Evolutionary conservation across 225 moss, liverwort and hornwort genomes (phyloP).

Genomic region (Marchantia paleacea): DNA sequence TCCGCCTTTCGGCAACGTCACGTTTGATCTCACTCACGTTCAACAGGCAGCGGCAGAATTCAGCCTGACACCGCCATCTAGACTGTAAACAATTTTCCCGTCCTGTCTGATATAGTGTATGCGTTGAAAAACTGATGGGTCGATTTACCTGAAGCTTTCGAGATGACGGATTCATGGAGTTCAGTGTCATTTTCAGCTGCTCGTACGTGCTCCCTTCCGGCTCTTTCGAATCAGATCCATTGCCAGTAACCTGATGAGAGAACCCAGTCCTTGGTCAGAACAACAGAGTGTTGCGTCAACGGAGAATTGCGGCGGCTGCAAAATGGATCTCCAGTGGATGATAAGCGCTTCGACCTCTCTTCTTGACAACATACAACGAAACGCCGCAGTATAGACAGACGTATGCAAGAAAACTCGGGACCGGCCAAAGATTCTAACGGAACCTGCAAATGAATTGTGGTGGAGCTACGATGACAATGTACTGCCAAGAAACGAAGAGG

Average conservation of each 20-base stretch:
- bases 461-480: too few relatives aligned
- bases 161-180: conserved; percentile 24
- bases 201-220: conserved; percentile 2
- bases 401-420: too few relatives aligned
- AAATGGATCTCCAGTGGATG: background rate
- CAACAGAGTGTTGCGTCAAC: background rate
- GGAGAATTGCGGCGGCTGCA: background rate
- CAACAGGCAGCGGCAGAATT: background rate
- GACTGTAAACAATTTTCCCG: background rate
- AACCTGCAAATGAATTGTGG: too few relatives aligned
- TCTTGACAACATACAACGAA: too few relatives aligned
- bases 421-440: too few relatives aligned
- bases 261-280: background rate
- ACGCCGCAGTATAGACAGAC: too few relatives aligned
- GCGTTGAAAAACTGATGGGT: background rate
- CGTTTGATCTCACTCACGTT: too few relatives aligned
- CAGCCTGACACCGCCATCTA: background rate
- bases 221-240: background rate
- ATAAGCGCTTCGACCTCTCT: background rate
- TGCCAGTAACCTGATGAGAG: conserved; percentile 5
- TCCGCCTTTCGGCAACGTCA: too few relatives aligned
- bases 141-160: conserved; percentile 38
- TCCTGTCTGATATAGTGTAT: background rate
- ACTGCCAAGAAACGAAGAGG: too few relatives aligned
- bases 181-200: conserved; percentile 29